Percentiles rank a stretch among this genome's conserved stretches.
phyloP scores from a whole-genome alignment of 805 yeast genomes.

The Myxozyma melibiosi region DNA sequence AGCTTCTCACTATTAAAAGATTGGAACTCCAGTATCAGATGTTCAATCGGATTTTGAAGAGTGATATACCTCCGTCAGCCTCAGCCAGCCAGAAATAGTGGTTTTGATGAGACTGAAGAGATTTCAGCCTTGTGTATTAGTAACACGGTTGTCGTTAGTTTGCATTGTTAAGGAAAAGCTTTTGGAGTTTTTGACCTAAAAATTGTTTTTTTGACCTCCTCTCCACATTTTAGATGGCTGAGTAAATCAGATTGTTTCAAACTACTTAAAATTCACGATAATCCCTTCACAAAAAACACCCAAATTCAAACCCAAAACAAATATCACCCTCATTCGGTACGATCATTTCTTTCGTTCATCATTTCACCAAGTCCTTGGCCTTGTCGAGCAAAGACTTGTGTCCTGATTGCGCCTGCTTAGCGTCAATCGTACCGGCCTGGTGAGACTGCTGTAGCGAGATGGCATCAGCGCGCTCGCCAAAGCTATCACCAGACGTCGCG shows the following conservation, averaged over 20 bases:
- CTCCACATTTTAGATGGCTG: no score
- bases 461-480: conserved; percentile 6
- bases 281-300: no score
- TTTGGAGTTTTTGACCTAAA: background rate
- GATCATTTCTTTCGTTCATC: background rate
- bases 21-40: background rate
- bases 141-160: no score
- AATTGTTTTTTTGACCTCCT: background rate
- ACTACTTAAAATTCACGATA: no score
- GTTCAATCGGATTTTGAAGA: no score
- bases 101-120: background rate
- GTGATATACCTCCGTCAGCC: no score
- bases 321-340: background rate
- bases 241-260: no score
- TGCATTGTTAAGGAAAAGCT: background rate
- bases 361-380: conserved; percentile 4
- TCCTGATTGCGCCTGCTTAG: background rate
- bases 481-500: background rate
- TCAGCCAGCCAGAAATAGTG: background rate
- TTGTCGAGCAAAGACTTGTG: background rate
- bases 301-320: background rate
- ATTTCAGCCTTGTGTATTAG: background rate
- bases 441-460: background rate
- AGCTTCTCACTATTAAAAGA: background rate
- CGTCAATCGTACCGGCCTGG: background rate